These are phyloP conservation scores for Heliamphora exappendiculata DNA, from an alignment of 148 eudicot species.

Conservation along the genomic window DNA sequence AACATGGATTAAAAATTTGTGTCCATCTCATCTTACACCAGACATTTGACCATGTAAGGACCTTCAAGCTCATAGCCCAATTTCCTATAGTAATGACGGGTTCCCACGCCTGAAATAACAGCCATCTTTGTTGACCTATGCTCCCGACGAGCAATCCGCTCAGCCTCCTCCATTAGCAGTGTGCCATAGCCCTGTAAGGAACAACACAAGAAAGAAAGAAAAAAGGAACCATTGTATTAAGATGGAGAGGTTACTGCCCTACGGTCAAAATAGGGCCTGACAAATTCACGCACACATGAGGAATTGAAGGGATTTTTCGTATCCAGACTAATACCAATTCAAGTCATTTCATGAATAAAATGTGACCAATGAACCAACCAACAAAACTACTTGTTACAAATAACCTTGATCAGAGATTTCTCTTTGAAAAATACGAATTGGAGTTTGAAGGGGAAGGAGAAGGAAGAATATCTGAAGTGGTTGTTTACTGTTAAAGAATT, in stretches of 20 bases:
- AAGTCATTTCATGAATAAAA: too few species aligned
- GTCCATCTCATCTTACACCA: conserved; percentile 20
- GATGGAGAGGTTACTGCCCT: not conserved
- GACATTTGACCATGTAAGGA: conserved; percentile 90
- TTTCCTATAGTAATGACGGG: conserved; percentile 93
- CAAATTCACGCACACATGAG: not conserved
- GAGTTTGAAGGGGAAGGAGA: too few species aligned
- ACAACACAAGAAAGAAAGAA: not conserved
- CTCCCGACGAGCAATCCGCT: conserved; percentile 73
- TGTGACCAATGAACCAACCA: too few species aligned
- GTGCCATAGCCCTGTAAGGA: conserved; percentile 78
- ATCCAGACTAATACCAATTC: too few species aligned
- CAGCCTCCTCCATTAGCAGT: conserved; percentile 96
- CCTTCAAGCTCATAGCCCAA: conserved; percentile 97
- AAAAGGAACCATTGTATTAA: not conserved
- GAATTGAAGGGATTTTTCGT: too few species aligned
- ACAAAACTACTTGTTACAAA: too few species aligned
- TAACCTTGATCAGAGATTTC: too few species aligned
- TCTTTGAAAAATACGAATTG: too few species aligned
- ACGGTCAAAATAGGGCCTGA: not conserved
- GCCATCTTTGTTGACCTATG: conserved; percentile 85
- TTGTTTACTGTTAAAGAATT: too few species aligned
- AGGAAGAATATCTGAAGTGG: too few species aligned
- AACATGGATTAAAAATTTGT: conserved; percentile 13
- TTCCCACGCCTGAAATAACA: conserved; percentile 94